Conservation (phyloP, 768 basidiomycete genomes). For the Cystobasidium ongulense region DNA sequence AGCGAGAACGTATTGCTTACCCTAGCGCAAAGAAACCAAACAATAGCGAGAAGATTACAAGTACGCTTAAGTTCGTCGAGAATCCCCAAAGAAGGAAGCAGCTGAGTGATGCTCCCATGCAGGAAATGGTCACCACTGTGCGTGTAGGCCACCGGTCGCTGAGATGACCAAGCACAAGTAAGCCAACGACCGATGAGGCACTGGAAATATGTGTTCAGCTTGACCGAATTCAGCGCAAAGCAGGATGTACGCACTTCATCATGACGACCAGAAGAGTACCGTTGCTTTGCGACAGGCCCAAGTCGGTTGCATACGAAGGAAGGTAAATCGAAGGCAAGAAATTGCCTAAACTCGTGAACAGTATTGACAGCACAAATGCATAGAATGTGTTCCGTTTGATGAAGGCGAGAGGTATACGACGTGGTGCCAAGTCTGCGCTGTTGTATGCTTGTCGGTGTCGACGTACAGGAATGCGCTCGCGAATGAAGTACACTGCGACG, state of each 20-base stretch:
- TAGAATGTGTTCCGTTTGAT: conserved; percentile 9
- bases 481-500: conserved; percentile 15
- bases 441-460: background rate
- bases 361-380: background rate
- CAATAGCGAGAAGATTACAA: background rate
- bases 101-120: background rate
- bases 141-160: conserved; percentile 20
- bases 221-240: background rate
- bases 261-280: conserved; percentile 15
- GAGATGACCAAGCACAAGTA: conserved; percentile 13
- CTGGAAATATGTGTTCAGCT: background rate
- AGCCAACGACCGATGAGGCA: conserved; percentile 12
- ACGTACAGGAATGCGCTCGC: conserved; percentile 22
- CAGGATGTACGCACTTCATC: background rate
- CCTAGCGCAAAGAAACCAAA: conserved; percentile 10
- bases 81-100: conserved; percentile 29
- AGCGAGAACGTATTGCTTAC: background rate
- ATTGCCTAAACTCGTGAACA: conserved; percentile 18
- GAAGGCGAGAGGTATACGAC: background rate
- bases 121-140: conserved; percentile 1
- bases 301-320: conserved; percentile 8
- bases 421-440: background rate
- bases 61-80: background rate
- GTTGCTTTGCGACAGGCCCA: conserved; percentile 16
- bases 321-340: conserved; percentile 14